Conservation (phyloP, 2,329 filamentous ascomycete genomes). For the Penicillium frequentans region DNA sequence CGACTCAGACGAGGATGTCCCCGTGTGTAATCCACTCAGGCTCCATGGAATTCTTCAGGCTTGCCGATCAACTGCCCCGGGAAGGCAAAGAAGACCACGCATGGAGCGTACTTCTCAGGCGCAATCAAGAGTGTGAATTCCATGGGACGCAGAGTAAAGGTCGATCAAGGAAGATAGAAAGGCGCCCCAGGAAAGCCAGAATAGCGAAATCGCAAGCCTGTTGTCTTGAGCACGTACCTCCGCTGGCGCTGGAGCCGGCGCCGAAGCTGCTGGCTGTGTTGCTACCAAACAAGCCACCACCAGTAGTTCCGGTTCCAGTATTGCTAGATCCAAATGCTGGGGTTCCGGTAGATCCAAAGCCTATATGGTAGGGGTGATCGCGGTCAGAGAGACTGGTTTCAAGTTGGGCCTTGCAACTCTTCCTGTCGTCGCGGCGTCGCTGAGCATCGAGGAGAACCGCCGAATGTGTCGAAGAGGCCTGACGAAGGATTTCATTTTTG, state of each 20-base stretch:
- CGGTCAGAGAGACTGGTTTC: conserved; percentile 40
- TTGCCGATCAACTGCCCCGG: not conserved
- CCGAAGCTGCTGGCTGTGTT: conserved; percentile 41
- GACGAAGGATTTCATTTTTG: conserved; percentile 10
- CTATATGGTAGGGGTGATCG: conserved; percentile 38
- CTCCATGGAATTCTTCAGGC: not conserved
- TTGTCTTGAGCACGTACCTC: conserved; percentile 39
- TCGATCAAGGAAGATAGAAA: conserved; percentile 8
- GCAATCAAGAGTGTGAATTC: not conserved
- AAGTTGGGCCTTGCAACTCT: conserved; percentile 28
- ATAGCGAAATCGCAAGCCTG: conserved; percentile 25
- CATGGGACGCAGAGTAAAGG: not conserved
- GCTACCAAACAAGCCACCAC: conserved; percentile 35
- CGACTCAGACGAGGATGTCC: not conserved
- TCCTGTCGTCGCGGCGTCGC: conserved; percentile 32
- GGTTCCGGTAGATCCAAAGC: conserved; percentile 38
- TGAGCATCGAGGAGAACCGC: conserved; percentile 28
- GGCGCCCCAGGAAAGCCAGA: conserved; percentile 11
- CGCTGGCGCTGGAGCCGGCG: conserved; percentile 23
- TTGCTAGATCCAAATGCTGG: conserved; percentile 39
- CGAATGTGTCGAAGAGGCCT: conserved; percentile 6
- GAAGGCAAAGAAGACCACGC: not conserved
- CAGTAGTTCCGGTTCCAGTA: conserved; percentile 27
- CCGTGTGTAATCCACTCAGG: not conserved
- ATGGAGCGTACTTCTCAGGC: not conserved